Conservation (phyloP, 169 alveolate genomes). For the Plasmodium vivax region DNA sequence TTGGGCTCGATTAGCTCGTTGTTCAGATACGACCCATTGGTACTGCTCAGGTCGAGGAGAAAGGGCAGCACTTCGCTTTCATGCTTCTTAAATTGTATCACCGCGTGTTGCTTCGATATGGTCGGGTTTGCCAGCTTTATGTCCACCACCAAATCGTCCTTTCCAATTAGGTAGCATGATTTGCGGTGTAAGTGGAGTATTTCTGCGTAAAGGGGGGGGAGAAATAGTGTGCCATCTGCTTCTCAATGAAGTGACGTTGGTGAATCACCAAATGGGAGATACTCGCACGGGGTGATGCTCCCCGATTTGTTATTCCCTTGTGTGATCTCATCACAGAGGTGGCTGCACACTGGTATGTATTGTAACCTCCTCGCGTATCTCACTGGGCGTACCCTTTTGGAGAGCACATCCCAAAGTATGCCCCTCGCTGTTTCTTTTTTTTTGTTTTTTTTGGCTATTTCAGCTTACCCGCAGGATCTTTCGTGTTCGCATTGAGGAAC, state of each 20-base stretch:
- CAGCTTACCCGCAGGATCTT: constrained; percentile 42
- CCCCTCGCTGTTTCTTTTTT: constrained; percentile 1
- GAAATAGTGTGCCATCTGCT: not conserved
- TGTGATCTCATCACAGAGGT: not conserved
- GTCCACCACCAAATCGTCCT: constrained; percentile 93
- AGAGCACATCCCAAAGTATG: not conserved
- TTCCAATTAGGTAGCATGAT: constrained; percentile 91
- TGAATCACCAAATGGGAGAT: not conserved
- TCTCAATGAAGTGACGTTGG: not conserved
- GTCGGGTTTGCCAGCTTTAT: constrained; percentile 90
- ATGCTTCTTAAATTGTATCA: constrained; percentile 92
- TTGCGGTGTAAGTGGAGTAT: constrained; percentile 83
- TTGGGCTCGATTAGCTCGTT: constrained; percentile 91
- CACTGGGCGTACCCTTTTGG: not conserved
- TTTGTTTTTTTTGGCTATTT: not conserved
- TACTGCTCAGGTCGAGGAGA: constrained; percentile 95
- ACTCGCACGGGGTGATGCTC: not conserved
- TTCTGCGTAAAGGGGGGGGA: constrained; percentile 67
- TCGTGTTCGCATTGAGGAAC: constrained; percentile 68
- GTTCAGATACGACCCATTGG: constrained; percentile 94
- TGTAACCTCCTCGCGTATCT: not conserved
- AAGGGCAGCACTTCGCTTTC: constrained; percentile 89
- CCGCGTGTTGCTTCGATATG: constrained; percentile 96
- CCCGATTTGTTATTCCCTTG: not conserved
- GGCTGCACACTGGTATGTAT: not conserved